Evolutionary conservation across 495 filamentous ascomycete species (phyloP).

Genomic region (Chaetomium cochliodes): DNA sequence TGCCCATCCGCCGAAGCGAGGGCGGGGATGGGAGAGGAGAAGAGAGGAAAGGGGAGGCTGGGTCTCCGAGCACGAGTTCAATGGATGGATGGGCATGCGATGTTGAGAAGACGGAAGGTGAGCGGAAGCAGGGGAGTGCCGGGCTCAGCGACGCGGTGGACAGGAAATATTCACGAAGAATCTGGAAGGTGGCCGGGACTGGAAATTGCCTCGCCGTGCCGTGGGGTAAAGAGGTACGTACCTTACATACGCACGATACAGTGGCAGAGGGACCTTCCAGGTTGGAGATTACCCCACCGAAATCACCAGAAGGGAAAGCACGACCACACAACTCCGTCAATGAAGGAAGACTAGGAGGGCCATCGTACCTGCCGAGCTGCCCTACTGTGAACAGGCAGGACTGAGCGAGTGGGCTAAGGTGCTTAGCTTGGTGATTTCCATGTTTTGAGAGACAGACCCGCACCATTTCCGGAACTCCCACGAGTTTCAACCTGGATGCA

Average conservation of each 20-base stretch:
- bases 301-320: slow-evolving; percentile 2
- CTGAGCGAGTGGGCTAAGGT: no score
- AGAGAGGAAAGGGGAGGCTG: slow-evolving; percentile 11
- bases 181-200: not conserved
- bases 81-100: slow-evolving; percentile 1
- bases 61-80: not conserved
- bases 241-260: not conserved
- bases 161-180: not conserved
- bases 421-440: not conserved
- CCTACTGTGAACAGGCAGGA: not conserved
- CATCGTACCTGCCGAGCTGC: no score
- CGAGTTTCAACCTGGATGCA: not conserved
- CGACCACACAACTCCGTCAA: not conserved
- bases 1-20: slow-evolving; percentile 24
- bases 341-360: no score
- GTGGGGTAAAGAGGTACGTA: not conserved
- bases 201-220: not conserved
- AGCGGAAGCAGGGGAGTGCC: not conserved
- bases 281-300: not conserved
- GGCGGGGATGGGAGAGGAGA: slow-evolving; percentile 21
- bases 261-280: not conserved
- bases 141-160: not conserved
- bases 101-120: not conserved
- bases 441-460: not conserved
- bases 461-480: not conserved